Conservation (phyloP, 2,329 filamentous ascomycete genomes). For the Ceratocystis alfenasii region DNA sequence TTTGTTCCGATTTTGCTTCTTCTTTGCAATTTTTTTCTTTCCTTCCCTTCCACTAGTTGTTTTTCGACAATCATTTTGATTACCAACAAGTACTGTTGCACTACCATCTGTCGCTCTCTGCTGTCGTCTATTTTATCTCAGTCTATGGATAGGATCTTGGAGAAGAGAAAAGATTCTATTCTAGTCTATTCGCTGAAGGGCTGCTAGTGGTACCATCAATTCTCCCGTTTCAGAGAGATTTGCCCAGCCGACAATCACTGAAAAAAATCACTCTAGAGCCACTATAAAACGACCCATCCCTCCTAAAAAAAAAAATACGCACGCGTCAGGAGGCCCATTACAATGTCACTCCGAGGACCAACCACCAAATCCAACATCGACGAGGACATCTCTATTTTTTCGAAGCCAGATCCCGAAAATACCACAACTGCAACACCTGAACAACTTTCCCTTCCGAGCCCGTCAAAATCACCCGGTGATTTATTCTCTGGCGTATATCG, state of each 20-base stretch:
- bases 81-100: too few species aligned
- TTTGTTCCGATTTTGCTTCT: background rate
- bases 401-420: background rate
- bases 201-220: constrained; percentile 1
- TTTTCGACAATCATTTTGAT: too few species aligned
- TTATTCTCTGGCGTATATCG: constrained; percentile 42
- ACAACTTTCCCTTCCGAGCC: constrained; percentile 11
- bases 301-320: background rate
- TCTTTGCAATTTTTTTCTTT: background rate
- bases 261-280: background rate
- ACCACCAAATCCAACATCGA: constrained; percentile 4
- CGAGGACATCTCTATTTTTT: constrained; percentile 12
- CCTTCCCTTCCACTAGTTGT: background rate
- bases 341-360: constrained; percentile 8
- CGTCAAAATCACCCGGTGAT: constrained; percentile 35
- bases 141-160: background rate
- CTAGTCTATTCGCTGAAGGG: constrained; percentile 1
- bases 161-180: background rate
- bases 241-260: background rate
- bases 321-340: constrained; percentile 9
- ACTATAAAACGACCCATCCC: background rate
- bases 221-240: constrained; percentile 4
- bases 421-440: background rate
- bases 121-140: background rate
- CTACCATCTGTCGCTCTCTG: background rate